Conservation (phyloP, 805 yeast species). For the Candida qinlingensis region DNA sequence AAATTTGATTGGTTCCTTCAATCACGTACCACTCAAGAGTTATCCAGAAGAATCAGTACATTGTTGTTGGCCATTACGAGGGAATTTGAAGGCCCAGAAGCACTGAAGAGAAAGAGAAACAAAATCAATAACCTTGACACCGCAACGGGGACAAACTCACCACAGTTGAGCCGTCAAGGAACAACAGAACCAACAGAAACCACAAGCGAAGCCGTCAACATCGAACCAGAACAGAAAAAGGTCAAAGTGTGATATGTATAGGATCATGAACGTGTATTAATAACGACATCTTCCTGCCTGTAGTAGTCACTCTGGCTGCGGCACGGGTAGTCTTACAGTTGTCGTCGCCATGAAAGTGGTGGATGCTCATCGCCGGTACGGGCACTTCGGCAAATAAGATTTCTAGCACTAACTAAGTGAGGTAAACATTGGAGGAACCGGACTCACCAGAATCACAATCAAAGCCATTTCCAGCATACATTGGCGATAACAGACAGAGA, state of each 20-base stretch:
- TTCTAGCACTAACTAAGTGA: too few species aligned
- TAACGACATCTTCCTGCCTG: too few species aligned
- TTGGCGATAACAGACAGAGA: not conserved
- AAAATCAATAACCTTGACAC: constrained; percentile 9
- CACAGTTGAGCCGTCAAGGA: constrained; percentile 27
- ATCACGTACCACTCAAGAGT: constrained; percentile 67
- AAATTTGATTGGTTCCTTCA: constrained; percentile 69
- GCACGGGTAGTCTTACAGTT: too few species aligned
- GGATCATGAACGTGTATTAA: not conserved
- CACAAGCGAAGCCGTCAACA: not conserved
- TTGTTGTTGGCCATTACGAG: constrained; percentile 62
- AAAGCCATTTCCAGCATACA: not conserved
- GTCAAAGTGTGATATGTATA: constrained; percentile 2
- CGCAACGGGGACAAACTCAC: constrained; percentile 13
- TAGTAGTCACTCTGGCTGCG: too few species aligned
- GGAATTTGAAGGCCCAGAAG: constrained; percentile 60
- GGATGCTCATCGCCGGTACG: too few species aligned
- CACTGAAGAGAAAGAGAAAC: constrained; percentile 42
- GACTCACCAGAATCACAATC: too few species aligned
- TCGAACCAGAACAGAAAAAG: constrained; percentile 12
- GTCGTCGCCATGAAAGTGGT: too few species aligned
- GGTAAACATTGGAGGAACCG: too few species aligned
- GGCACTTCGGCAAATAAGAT: too few species aligned
- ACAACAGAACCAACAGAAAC: constrained; percentile 25
- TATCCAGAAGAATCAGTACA: constrained; percentile 65